phyloP scores from a whole-genome alignment of 1,139 yeast genomes.

The Sugiyamaella neomexicana region DNA sequence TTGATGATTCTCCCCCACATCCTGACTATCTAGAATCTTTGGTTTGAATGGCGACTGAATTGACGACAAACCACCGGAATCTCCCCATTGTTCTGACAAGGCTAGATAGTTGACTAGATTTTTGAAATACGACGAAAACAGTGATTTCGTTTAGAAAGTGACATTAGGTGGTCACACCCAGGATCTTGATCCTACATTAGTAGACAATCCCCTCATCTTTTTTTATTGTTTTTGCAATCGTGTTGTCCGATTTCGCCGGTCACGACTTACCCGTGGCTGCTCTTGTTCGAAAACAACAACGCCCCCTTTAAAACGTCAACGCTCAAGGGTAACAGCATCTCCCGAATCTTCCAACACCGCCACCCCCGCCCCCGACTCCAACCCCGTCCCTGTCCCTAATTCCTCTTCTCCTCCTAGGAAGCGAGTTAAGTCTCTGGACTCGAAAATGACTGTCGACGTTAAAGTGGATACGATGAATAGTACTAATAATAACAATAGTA shows the following conservation, averaged over 20 bases:
- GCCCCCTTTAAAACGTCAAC: conserved; percentile 13
- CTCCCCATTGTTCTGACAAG: no score
- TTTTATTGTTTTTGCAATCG: background rate
- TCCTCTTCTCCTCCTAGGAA: conserved; percentile 13
- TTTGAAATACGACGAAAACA: no score
- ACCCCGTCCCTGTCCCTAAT: no score
- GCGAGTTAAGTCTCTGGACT: background rate
- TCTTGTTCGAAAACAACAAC: background rate
- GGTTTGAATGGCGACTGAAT: no score
- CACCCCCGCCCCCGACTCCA: background rate
- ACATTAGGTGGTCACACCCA: background rate
- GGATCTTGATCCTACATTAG: background rate
- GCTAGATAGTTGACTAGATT: no score
- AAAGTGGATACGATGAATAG: background rate
- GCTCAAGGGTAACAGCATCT: conserved; percentile 14
- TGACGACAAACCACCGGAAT: no score
- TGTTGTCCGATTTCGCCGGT: background rate
- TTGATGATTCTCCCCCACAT: background rate
- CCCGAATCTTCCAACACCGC: background rate
- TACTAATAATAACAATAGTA: background rate
- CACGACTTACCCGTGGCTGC: conserved; percentile 6
- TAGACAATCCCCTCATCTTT: no score
- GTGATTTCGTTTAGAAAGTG: no score
- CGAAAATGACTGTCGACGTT: conserved; percentile 7
- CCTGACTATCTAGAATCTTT: background rate